These are phyloP conservation scores for Sugiyamaella novakii DNA, from an alignment of 1,139 yeast genomes.

Conservation along the genomic window DNA sequence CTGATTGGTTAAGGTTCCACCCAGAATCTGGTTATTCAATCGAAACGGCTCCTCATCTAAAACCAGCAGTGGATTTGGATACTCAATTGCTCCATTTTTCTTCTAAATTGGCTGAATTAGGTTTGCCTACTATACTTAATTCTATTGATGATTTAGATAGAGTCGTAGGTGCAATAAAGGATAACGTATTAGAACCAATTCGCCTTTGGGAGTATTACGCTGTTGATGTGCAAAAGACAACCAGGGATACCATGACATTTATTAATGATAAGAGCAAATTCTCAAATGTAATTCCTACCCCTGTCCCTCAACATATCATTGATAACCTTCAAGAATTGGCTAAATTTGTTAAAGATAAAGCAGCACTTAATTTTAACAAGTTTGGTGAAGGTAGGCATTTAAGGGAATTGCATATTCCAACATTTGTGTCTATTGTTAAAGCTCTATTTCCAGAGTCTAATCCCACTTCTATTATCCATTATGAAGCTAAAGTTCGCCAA, in stretches of 20 bases:
- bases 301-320: constrained; percentile 49
- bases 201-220: constrained; percentile 89
- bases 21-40: constrained; percentile 91
- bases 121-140: constrained; percentile 60
- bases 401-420: constrained; percentile 55
- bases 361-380: constrained; percentile 42
- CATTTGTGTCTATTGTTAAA: constrained; percentile 52
- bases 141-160: constrained; percentile 56
- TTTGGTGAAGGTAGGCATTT: constrained; percentile 54
- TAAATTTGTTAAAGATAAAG: constrained; percentile 51
- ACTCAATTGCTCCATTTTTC: constrained; percentile 66
- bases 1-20: constrained; percentile 77
- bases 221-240: constrained; percentile 49
- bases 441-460: constrained; percentile 44
- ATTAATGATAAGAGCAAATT: constrained; percentile 34
- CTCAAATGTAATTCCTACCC: constrained; percentile 37
- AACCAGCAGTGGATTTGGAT: constrained; percentile 83
- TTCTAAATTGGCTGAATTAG: constrained; percentile 52
- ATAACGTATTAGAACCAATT: constrained; percentile 65
- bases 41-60: constrained; percentile 86
- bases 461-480: constrained; percentile 31
- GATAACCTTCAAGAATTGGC: constrained; percentile 51
- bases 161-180: constrained; percentile 65
- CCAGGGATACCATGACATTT: constrained; percentile 40
- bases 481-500: constrained; percentile 50